A percentile compares a stretch with the other conserved stretches of the same genome.
Evolutionary conservation across 2,329 filamentous ascomycete species (phyloP).

Genomic region (Exophiala aquamarina): DNA sequence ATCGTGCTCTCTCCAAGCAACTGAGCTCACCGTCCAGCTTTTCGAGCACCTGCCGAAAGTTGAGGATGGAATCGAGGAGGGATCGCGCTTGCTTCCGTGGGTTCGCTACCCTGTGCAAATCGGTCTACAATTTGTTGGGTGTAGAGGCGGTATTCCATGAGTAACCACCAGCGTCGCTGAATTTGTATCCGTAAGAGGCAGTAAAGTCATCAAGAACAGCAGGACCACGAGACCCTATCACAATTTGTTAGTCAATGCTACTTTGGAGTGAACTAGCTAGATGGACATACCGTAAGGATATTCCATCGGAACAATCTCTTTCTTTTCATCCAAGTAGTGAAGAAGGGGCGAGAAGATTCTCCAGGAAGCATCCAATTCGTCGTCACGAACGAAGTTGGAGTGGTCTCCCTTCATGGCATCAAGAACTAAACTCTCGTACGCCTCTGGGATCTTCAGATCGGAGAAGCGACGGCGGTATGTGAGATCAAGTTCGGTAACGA

Average conservation of each 20-base stretch:
- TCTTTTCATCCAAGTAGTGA: slow-evolving; percentile 98
- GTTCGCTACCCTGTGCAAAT: slow-evolving; percentile 1
- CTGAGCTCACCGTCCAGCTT: slow-evolving; percentile 34
- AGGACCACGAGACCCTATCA: slow-evolving; percentile 85
- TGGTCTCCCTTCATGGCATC: slow-evolving; percentile 98
- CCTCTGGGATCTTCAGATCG: slow-evolving; percentile 98
- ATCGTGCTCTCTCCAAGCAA: not conserved
- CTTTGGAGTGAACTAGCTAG: not conserved
- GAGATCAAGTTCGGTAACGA: slow-evolving; percentile 95
- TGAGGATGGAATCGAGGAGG: slow-evolving; percentile 85
- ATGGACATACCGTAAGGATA: slow-evolving; percentile 86
- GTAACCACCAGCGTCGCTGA: slow-evolving; percentile 93
- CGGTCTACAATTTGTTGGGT: slow-evolving; percentile 25
- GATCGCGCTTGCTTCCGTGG: slow-evolving; percentile 62
- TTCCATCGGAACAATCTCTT: slow-evolving; percentile 99
- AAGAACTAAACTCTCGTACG: slow-evolving; percentile 95
- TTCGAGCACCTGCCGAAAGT: slow-evolving; percentile 84
- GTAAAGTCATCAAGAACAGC: slow-evolving; percentile 98
- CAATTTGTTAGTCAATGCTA: too few species aligned
- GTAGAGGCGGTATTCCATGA: slow-evolving; percentile 75
- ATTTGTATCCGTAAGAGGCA: slow-evolving; percentile 97
- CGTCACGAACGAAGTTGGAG: slow-evolving; percentile 97
- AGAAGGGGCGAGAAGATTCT: slow-evolving; percentile 96
- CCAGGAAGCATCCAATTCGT: slow-evolving; percentile 97
- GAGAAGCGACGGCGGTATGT: slow-evolving; percentile 98